phyloP scores from a whole-genome alignment of 2,329 filamentous ascomycete genomes.

The Microdochium paspali region DNA sequence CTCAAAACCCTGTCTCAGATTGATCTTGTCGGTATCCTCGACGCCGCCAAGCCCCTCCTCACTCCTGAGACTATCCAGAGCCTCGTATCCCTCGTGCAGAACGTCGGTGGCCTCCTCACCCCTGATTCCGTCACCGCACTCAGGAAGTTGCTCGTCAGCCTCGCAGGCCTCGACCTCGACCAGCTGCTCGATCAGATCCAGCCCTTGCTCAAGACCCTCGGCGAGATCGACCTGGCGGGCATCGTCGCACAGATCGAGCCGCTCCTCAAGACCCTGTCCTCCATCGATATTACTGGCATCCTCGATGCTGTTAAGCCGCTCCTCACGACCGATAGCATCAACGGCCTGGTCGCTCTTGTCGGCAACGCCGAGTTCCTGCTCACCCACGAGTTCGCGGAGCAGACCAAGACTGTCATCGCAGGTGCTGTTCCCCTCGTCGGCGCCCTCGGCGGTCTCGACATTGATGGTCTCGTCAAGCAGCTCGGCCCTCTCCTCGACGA shows the following conservation, averaged over 20 bases:
- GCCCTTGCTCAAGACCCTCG: conserved; percentile 5
- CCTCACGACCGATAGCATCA: conserved; percentile 18
- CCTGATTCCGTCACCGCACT: conserved; percentile 16
- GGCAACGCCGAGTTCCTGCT: conserved; percentile 17
- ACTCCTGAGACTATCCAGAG: conserved; percentile 21
- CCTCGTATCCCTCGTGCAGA: conserved; percentile 19
- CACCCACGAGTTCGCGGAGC: conserved; percentile 12
- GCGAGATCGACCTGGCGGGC: conserved; percentile 8
- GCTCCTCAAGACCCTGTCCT: conserved; percentile 20
- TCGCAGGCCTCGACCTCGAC: conserved; percentile 16
- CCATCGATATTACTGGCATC: conserved; percentile 23
- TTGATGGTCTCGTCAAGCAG: conserved; percentile 12
- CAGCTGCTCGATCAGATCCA: conserved; percentile 14
- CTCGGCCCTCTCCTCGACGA: conserved; percentile 18
- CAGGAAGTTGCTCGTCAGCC: conserved; percentile 13
- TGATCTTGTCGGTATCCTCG: conserved; percentile 20
- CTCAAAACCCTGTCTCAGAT: conserved; percentile 15
- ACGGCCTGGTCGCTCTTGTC: conserved; percentile 17
- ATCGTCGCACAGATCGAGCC: conserved; percentile 13
- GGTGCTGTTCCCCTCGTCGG: conserved; percentile 15
- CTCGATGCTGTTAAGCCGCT: conserved; percentile 23
- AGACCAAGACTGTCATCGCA: conserved; percentile 15
- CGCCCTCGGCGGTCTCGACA: conserved; percentile 13
- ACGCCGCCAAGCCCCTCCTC: conserved; percentile 23
- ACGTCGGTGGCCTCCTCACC: conserved; percentile 19